phyloP scores from a whole-genome alignment of 2,329 filamentous ascomycete species.

The Talaromyces amestolkiae region DNA sequence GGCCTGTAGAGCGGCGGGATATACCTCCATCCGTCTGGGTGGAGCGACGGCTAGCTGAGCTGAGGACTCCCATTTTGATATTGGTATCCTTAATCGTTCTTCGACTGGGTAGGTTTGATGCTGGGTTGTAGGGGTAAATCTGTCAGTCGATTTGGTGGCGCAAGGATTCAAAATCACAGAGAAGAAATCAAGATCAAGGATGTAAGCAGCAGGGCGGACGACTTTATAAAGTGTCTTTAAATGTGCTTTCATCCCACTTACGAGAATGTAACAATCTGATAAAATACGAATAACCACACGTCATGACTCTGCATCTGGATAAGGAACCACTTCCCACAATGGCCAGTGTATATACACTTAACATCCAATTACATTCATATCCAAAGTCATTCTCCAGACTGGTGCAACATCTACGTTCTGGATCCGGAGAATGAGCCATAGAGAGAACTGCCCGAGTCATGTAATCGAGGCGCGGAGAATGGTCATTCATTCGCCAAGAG shows the following conservation, averaged over 20 bases:
- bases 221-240: neutral
- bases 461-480: neutral
- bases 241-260: neutral
- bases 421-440: neutral
- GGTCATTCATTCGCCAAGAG: neutral
- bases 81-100: neutral
- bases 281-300: neutral
- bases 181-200: no score
- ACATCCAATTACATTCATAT: neutral
- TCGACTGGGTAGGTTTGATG: neutral
- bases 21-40: neutral
- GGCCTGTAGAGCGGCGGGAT: slow-evolving; percentile 23
- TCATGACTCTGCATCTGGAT: slow-evolving; percentile 2
- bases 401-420: neutral
- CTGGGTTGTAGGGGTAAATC: neutral
- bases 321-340: neutral
- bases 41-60: neutral
- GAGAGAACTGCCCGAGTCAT: neutral
- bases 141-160: neutral
- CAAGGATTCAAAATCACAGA: no score
- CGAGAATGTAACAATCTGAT: neutral
- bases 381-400: neutral
- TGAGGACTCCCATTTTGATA: slow-evolving; percentile 11
- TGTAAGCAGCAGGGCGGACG: no score
- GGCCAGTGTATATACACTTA: neutral